Percentiles rank a stretch among this genome's conserved stretches.
These are phyloP conservation scores for Cercospora sojina DNA, from an alignment of 2,329 filamentous ascomycete species.

Conservation along the genomic window DNA sequence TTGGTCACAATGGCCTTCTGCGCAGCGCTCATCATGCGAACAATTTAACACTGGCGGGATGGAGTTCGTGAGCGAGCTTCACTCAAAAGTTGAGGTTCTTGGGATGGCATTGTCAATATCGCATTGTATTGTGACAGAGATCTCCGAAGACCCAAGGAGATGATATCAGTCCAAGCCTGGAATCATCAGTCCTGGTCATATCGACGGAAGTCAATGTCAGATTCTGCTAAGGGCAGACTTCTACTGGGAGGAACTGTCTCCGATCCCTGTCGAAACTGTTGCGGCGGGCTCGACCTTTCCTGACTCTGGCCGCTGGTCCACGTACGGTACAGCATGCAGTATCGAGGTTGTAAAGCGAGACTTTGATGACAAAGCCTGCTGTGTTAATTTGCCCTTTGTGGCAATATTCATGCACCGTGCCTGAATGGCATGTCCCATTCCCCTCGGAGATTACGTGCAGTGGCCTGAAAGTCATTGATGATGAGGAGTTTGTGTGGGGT, in stretches of 20 bases:
- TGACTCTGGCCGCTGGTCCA: neutral
- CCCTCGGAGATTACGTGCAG: neutral
- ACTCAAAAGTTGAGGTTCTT: no score
- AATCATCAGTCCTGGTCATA: neutral
- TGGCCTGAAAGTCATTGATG: neutral
- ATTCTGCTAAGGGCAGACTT: neutral
- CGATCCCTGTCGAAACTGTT: neutral
- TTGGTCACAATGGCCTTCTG: neutral
- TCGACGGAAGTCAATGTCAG: neutral
- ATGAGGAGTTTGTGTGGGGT: neutral
- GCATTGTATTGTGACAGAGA: neutral
- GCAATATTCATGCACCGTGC: neutral
- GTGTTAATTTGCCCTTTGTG: neutral
- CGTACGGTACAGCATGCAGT: neutral
- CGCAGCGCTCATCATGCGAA: neutral
- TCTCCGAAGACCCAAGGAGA: neutral
- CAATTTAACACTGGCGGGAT: neutral
- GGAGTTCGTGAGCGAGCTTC: neutral
- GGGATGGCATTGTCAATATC: neutral
- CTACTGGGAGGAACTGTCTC: neutral
- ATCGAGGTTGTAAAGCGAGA: neutral
- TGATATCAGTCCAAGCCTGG: neutral
- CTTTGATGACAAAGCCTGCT: neutral
- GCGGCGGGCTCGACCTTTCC: neutral
- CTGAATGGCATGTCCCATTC: neutral